Base-by-base conservation (phyloP, 345 rosid species). In the Nephelium lappaceum region DNA sequence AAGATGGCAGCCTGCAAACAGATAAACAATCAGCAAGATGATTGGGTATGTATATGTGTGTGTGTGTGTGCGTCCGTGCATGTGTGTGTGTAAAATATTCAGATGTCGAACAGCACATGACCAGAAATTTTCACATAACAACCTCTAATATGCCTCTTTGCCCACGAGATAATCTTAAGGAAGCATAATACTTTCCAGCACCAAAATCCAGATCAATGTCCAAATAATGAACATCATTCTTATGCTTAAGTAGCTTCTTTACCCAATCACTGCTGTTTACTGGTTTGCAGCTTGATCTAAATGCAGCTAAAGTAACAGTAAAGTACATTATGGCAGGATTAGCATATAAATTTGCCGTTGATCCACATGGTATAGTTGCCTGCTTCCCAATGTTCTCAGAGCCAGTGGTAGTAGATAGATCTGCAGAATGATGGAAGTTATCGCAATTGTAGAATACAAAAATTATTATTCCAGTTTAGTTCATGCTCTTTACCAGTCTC, bases 71-170 rank as follows among this genome's bases (percentile, higher is more conserved):
- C 6, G 6, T 5, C 1, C 51, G 5, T 45, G 47, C n/a, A n/a
- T 4, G 5, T 11, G 31, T n/a, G 51, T 47, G 11, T 31, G 58
- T 27, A 25, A 24, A 19, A 15, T 4, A 12, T 49, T 42, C 21
- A 58, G 10, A 53, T 16, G 36, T 39, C 21, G 39, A 63, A 38
- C 8, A n/a, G 53, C 55, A 47, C 6, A 76, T 41, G 76, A 51
- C 68, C 67, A 27, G 72, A 74, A 15, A 75, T 36, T 55, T 62
- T 71, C 19, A 71, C 67, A 80, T 61, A 76, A 85, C 84, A 79
- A 93, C 98, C 98, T 95, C 97, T 82, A 95, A 84, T 82, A 88
- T 88, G 89, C 98, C 98, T 81, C 80, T 86, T 76, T 81, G 75
- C 69, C 98, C 98, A 80, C 97, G 93, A 76, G 92, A 91, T 87